Evolutionary conservation across 768 basidiomycete genomes (phyloP), one percentile per base, ranked within the genome.

Genomic region (Mycena galericulata): DNA sequence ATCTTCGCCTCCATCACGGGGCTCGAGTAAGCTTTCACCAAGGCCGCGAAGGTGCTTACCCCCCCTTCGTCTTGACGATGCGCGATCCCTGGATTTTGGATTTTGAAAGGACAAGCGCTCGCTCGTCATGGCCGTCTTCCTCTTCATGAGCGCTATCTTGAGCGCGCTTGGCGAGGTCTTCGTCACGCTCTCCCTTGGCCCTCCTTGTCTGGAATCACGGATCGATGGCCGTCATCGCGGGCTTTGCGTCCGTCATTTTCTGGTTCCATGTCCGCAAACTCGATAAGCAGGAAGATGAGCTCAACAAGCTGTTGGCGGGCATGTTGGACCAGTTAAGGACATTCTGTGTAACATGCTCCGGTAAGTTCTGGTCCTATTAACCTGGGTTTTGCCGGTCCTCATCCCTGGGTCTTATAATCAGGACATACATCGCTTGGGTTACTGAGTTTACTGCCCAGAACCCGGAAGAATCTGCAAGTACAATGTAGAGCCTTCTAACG

Each of bases 131-230:
- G n/a, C 34, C 32, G 12, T 54, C 34, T 54, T 54, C 34, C 51
- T 54, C n/a, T 54, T 54, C 34, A 36, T 6, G 7, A 9, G 4
- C 34, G 34, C 51, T n/a, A 38, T 54, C n/a, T 36, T n/a, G 1
- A 4, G 30, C 34, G 51, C 51, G 5, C 34, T 54, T 7, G 34
- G 34, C 9, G 51, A 54, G 34, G 51, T 34, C 2, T 54, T 54
- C n/a, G 51, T 54, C 32, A 22, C 29, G 15, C 15, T 51, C 50
- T 56, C 54, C 6, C 8, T 15, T 2, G 88, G 89, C 86, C 15
- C 76, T 86, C 9, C 81, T 89, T 34, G 82, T 87, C 20, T 85
- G 86, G 86, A 86, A 86, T 78, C 88, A 89, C 71, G 76, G 71
- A 51, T 65, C 77, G 20, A 78, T 85, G 75, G 84, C 68, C 51